Percentiles rank a stretch among this genome's conserved stretches.
phyloP scores from a whole-genome alignment of 2,329 filamentous ascomycete species.

The Verticillium isaacii region DNA sequence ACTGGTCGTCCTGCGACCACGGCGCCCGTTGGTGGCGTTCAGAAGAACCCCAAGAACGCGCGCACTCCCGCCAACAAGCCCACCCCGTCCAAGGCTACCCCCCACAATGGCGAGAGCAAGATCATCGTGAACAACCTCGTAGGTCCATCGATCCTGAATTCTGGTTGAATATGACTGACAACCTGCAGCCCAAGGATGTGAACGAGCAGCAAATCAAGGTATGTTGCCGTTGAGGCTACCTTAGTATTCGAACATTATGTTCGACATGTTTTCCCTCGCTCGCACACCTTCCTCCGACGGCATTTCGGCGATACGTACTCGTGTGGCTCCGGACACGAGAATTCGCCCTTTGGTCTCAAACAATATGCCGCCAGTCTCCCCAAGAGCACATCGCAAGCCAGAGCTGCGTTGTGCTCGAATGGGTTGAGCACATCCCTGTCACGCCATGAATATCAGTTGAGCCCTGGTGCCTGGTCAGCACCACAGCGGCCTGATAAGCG shows the following conservation, averaged over 20 bases:
- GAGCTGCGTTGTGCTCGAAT: slow-evolving; percentile 10
- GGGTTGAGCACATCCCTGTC: slow-evolving; percentile 58
- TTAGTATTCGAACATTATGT: slow-evolving; percentile 62
- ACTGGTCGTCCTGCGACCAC: slow-evolving; percentile 50
- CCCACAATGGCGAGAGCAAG: slow-evolving; percentile 74
- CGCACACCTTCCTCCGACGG: slow-evolving; percentile 28
- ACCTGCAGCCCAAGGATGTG: slow-evolving; percentile 81
- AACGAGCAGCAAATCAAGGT: slow-evolving; percentile 98
- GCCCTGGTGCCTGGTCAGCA: slow-evolving; percentile 51
- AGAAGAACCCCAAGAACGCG: slow-evolving; percentile 65
- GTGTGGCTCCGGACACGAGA: neutral
- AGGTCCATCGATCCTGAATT: slow-evolving; percentile 34
- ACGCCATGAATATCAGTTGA: slow-evolving; percentile 36
- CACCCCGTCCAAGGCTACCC: slow-evolving; percentile 59
- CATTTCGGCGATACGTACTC: slow-evolving; percentile 9
- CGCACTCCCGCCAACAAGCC: slow-evolving; percentile 57
- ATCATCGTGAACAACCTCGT: slow-evolving; percentile 99
- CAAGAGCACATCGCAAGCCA: slow-evolving; percentile 21
- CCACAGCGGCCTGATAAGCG: slow-evolving; percentile 19
- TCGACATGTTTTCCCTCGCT: slow-evolving; percentile 50
- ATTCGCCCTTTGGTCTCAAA: slow-evolving; percentile 5
- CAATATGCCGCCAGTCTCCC: slow-evolving; percentile 21
- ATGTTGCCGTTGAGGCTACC: slow-evolving; percentile 86
- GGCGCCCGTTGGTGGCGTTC: slow-evolving; percentile 78
- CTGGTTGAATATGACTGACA: slow-evolving; percentile 38